Base-by-base conservation (phyloP, 2,329 filamentous ascomycete genomes). In the Aspergillus intermedius region DNA sequence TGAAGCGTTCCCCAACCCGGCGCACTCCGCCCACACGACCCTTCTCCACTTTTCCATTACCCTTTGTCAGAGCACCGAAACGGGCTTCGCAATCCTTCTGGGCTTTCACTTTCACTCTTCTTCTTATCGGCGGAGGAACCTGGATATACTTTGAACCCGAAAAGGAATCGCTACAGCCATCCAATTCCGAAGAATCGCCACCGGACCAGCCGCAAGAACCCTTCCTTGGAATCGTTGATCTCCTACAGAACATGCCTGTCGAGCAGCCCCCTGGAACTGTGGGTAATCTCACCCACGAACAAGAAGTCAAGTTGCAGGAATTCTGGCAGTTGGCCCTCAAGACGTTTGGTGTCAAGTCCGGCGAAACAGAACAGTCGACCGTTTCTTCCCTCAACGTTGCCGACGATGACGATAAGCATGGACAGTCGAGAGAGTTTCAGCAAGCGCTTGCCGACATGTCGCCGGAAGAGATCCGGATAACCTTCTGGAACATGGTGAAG, bases 401-500 rank as follows among this genome's bases (percentile, higher is more conserved):
- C 21, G 79, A 82, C 10, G 73, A 75, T 3, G 87, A 96, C 49
- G 93, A 98, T 73, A 98, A 97, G 73, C 91, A 94, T 66, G 91
- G 90, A 42, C 87, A 93, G 69, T 87, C 81, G 34, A 93, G 91
- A 70, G 83, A 90, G 44, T 96, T 90, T 70, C 81, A 88, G 58
- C 83, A 91, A 37, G 88, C 89, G 0, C 71, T 98, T 8, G 84
- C 86, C 44, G 88, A 80, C 51, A 80, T 86, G 61, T 79, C 83
- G 0, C 88, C 91, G 0, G 88, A 94, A 60, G 78, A 86, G 40
- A 81, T 98, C 55, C 82, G 90, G 46, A 76, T 78, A 13, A 84
- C 90, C 0, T 87, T 97, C 64, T 97, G 93, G 93, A 80, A 75
- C 57, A 95, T 96, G 89, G 81, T 91, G 50, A 98, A 97, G 74